Evolutionary conservation across 805 yeast species (phyloP), one percentile per base, ranked within the genome.

Genomic region (Starmerella scarabaei): DNA sequence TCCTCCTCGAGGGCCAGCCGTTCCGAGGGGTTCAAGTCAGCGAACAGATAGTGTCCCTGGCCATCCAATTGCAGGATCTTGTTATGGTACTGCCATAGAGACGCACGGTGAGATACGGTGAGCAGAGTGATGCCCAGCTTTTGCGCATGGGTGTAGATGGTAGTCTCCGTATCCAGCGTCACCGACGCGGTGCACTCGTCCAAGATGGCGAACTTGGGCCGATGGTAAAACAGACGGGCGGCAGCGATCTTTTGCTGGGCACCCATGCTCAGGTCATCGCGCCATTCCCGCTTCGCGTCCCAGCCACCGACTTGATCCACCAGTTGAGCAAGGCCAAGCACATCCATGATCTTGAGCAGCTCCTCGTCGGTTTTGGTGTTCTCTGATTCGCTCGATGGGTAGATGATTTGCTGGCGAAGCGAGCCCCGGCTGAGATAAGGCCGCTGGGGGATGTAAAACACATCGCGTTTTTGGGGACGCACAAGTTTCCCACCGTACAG

Each of bases 151-250:
- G 74, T 61, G 54, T 86, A 86, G 82, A 88, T 85, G 52, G 77
- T 75, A 46, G 80, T 83, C 57, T 86, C 97, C 74, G 85, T 78
- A 44, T 80, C 81, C 9, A 91, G 82, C 0, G 95, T 77, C 2
- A 86, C 93, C 1, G 94, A 88, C 3, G 94, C 83, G 1, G 97
- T 86, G 60, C 95, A 86, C 64, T 86, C 97, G 62, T 86, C 97
- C 48, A 86, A 65, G 20, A 86, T 94, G 0, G 97, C 97, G 67
- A 85, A 86, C 58, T 75, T 80, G 2, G 97, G 97, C 53, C 71
- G 70, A 59, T 86, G 95, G 56, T 85, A 86, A 56, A 81, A 86
- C 60, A 86, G 67, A 53, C 96, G 71, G 2, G 93, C 94, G 80
- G 88, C 78, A 12, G 95, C 95, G 48, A 86, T 67, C 51, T 94